Conservation (phyloP, 495 filamentous ascomycete genomes). For the Elaphomyces granulatus region DNA sequence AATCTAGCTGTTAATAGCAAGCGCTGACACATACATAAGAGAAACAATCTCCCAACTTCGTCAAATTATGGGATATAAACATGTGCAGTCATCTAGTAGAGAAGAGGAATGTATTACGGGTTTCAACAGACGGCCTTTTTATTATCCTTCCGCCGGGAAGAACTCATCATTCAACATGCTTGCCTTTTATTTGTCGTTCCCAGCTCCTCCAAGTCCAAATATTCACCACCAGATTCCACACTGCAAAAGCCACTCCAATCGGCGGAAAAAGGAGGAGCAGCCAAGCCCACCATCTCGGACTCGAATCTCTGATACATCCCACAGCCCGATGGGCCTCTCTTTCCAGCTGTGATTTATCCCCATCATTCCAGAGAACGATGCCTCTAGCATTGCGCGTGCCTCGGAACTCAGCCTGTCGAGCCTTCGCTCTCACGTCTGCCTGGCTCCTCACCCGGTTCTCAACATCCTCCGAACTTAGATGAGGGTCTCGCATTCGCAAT, state of each 20-base stretch:
- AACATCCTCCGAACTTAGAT: conserved; percentile 65
- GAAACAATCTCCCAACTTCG: too few species aligned
- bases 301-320: conserved; percentile 40
- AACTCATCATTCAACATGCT: conserved; percentile 54
- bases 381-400: conserved; percentile 38
- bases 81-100: too few species aligned
- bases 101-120: too few species aligned
- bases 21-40: too few species aligned
- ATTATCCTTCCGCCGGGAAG: conserved; percentile 14
- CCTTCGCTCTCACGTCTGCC: conserved; percentile 71
- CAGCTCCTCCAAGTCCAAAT: conserved; percentile 51
- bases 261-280: conserved; percentile 58
- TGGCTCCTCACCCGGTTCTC: conserved; percentile 69
- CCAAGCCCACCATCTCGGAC: conserved; percentile 72
- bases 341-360: conserved; percentile 48
- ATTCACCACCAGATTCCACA: conserved; percentile 54
- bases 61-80: too few species aligned
- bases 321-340: conserved; percentile 48
- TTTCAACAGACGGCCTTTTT: not conserved
- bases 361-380: conserved; percentile 80
- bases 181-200: conserved; percentile 52
- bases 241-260: conserved; percentile 45
- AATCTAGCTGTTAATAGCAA: too few species aligned
- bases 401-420: conserved; percentile 48
- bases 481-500: conserved; percentile 52